A percentile compares a stretch with the other conserved stretches of the same genome.
phyloP scores from a whole-genome alignment of 2,329 filamentous ascomycete genomes.

The Knufia petricola region DNA sequence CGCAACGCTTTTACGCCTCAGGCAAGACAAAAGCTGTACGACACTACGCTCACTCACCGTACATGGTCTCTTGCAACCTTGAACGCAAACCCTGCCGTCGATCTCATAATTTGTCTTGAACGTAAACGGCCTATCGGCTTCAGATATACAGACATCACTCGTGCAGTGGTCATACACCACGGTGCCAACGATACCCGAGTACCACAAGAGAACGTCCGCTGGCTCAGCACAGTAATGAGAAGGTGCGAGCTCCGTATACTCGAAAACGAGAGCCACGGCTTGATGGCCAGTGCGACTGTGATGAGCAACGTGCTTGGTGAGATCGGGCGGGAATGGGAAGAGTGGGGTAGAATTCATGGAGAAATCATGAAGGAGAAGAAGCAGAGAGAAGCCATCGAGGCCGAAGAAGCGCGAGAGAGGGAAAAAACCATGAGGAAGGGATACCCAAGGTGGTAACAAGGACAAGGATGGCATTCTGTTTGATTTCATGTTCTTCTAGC shows the following conservation, averaged over 20 bases:
- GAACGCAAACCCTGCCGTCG: constrained; percentile 86
- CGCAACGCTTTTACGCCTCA: constrained; percentile 7
- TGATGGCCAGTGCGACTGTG: constrained; percentile 88
- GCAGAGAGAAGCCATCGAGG: constrained; percentile 14
- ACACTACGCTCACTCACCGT: constrained; percentile 75
- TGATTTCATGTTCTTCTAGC: too few species aligned
- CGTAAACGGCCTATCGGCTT: constrained; percentile 87
- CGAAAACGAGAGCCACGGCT: constrained; percentile 82
- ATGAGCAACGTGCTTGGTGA: constrained; percentile 95
- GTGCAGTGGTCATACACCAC: constrained; percentile 87
- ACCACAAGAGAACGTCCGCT: constrained; percentile 87
- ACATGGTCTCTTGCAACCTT: constrained; percentile 92
- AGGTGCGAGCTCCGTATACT: constrained; percentile 84
- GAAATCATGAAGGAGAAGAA: constrained; percentile 39
- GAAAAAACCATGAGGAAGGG: constrained; percentile 1
- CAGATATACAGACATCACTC: constrained; percentile 89
- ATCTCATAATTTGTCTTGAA: constrained; percentile 86
- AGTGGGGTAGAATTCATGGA: constrained; percentile 58
- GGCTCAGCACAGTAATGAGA: constrained; percentile 90
- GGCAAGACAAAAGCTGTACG: constrained; percentile 45
- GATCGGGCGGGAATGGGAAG: constrained; percentile 88
- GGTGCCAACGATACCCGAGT: constrained; percentile 84
- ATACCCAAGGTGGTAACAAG: constrained; percentile 4
- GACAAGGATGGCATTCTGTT: too few species aligned
- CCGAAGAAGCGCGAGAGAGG: neutral